Evolutionary conservation across 495 filamentous ascomycete species (phyloP), one percentile per base, ranked within the genome.

Genomic region (Xeromyces bisporus): DNA sequence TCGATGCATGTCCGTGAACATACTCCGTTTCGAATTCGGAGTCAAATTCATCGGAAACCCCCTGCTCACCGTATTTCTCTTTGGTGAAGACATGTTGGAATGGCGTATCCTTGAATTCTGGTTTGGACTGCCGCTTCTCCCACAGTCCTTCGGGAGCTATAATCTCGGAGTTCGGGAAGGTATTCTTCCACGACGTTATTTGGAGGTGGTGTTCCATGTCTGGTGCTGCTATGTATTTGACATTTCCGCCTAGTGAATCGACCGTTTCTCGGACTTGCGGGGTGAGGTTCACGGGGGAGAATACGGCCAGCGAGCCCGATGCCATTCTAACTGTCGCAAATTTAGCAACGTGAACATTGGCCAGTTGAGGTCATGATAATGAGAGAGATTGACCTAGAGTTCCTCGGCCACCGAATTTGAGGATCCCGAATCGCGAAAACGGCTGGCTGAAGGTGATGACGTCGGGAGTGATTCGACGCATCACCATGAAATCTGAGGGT

Each of bases 171-270:
- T 65, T 40, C 0, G 85, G 85, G 50, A 66, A 97, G 3, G 69
- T 81, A 11, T 66, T 53, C 36, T 78, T 71, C 91, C 89, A 97
- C 8, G 77, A 56, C 1, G 77, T 73, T 11, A 96, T 46, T 58
- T 81, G 84, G 47, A 96, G 79, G 64, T 97, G 87, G 54, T 96
- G 89, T 55, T 93, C 78, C 12, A 85, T 68, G 47, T 96, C 89
- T 12, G 74, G 66, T 3, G 87, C 85, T 7, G 85, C 66, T 36
- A 96, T 71, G 62, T 96, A 94, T 28, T 62, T 66, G 28, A 97
- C 73, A 15, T 73, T 61, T 25, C 69, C 67, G 33, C 82, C 83
- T 14, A 85, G 55, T n/a, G 58, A 53, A 17, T 62, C 42, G 23
- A 93, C 58, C 25, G 70, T 77, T 30, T 67, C 57, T 36, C 67